Percentiles rank a stretch among this genome's conserved stretches.
These are phyloP conservation scores for Oryza punctata DNA, from an alignment of 176 grass and related monocot genomes.

Conservation along the genomic window DNA sequence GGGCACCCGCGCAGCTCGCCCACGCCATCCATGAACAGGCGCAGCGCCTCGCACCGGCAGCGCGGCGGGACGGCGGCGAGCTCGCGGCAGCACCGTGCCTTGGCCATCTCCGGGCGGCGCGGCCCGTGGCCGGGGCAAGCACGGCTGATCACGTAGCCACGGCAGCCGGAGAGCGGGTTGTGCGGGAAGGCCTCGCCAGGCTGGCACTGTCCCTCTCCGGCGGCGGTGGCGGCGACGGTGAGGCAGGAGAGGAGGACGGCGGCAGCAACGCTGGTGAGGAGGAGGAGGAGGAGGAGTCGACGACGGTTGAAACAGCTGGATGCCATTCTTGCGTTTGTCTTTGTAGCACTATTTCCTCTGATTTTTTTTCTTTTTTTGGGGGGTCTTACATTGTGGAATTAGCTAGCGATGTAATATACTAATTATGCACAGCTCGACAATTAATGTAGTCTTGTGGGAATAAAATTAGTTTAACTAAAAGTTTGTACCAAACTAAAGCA, in stretches of 20 bases:
- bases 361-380: not conserved
- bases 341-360: too few relatives aligned
- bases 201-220: not conserved
- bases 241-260: not conserved
- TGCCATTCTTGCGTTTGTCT: not conserved
- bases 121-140: not conserved
- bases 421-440: not conserved
- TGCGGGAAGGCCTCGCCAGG: slow-evolving; percentile 17
- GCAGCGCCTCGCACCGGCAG: slow-evolving; percentile 37
- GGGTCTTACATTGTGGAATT: not conserved
- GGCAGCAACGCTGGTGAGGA: not conserved
- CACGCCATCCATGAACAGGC: slow-evolving; percentile 7
- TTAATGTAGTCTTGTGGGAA: too few relatives aligned
- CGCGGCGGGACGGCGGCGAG: not conserved
- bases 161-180: slow-evolving; percentile 14
- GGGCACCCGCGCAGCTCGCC: not conserved
- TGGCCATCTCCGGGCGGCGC: not conserved
- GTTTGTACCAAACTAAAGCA: too few relatives aligned
- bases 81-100: slow-evolving; percentile 17
- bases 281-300: too few relatives aligned
- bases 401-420: not conserved
- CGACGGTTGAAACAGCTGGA: not conserved
- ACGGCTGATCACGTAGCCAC: slow-evolving; percentile 9
- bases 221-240: not conserved
- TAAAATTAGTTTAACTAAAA: too few relatives aligned